A percentile compares a stretch with the other conserved stretches of the same genome.
Evolutionary conservation across 2,329 filamentous ascomycete species (phyloP).

Genomic region (Phaeophleospora eucalypticola): DNA sequence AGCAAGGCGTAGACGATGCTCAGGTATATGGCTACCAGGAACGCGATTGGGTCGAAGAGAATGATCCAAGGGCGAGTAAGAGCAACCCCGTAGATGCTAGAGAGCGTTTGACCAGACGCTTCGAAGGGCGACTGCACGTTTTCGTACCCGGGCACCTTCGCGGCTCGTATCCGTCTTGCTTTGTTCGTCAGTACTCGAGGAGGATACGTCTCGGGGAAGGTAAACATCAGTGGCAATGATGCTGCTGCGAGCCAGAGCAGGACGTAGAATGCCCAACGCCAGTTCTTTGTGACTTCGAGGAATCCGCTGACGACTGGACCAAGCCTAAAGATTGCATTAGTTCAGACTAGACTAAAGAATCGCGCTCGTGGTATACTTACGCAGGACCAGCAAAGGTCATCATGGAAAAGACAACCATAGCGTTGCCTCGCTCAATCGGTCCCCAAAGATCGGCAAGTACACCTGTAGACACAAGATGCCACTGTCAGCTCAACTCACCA

Average conservation of each 20-base stretch:
- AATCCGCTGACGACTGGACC: conserved; percentile 56
- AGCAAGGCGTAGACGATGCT: conserved; percentile 51
- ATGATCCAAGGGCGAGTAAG: conserved; percentile 53
- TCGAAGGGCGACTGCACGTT: conserved; percentile 50
- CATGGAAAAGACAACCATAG: conserved; percentile 51
- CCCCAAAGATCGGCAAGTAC: conserved; percentile 25
- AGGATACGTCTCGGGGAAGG: conserved; percentile 55
- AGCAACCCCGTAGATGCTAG: conserved; percentile 48
- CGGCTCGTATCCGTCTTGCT: conserved; percentile 47
- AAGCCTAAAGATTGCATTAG: conserved; percentile 36
- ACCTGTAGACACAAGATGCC: not conserved
- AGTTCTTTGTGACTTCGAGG: conserved; percentile 49
- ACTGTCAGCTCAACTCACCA: not conserved
- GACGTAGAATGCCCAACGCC: conserved; percentile 43
- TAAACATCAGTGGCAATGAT: conserved; percentile 42
- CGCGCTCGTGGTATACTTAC: conserved; percentile 27
- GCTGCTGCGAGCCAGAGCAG: conserved; percentile 37
- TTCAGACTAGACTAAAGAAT: not conserved
- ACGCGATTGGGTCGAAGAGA: conserved; percentile 51
- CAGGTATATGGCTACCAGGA: conserved; percentile 51
- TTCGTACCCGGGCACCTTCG: conserved; percentile 51
- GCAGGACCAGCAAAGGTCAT: conserved; percentile 44
- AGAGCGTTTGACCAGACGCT: conserved; percentile 41
- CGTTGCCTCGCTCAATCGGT: conserved; percentile 41
- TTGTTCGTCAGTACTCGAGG: conserved; percentile 51